Percentiles rank a stretch among this genome's conserved stretches.
Conservation (phyloP, 2,329 filamentous ascomycete genomes). For the Fusarium sp. region DNA sequence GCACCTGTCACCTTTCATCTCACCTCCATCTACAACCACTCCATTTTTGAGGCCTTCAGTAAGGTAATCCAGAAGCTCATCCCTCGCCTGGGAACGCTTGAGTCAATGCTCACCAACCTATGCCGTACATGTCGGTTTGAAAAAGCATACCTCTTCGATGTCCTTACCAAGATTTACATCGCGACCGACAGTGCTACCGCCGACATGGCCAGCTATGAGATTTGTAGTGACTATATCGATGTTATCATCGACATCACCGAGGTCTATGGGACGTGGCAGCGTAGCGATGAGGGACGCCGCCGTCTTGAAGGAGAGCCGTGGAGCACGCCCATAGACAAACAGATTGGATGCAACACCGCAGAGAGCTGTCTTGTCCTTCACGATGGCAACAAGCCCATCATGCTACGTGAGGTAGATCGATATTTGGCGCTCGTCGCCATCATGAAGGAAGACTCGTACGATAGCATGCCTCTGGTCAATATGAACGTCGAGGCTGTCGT, state of each 20-base stretch:
- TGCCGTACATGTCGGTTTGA: slow-evolving; percentile 95
- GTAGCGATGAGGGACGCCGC: slow-evolving; percentile 65
- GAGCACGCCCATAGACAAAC: slow-evolving; percentile 71
- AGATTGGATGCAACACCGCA: slow-evolving; percentile 72
- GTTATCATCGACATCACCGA: slow-evolving; percentile 97
- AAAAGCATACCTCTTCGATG: slow-evolving; percentile 98
- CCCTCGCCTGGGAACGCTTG: slow-evolving; percentile 89
- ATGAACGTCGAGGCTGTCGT: slow-evolving; percentile 89
- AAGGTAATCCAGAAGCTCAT: slow-evolving; percentile 99
- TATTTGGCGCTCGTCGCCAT: slow-evolving; percentile 86
- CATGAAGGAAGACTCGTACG: slow-evolving; percentile 86
- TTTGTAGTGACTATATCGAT: slow-evolving; percentile 98
- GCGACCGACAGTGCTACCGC: slow-evolving; percentile 93
- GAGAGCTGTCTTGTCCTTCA: slow-evolving; percentile 76
- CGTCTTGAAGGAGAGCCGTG: slow-evolving; percentile 69
- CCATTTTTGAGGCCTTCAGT: slow-evolving; percentile 97
- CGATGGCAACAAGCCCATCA: slow-evolving; percentile 71
- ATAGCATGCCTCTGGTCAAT: slow-evolving; percentile 85
- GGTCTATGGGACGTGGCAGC: slow-evolving; percentile 83
- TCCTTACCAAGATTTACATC: slow-evolving; percentile 98
- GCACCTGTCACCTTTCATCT: slow-evolving; percentile 94
- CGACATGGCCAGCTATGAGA: slow-evolving; percentile 96
- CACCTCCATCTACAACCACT: slow-evolving; percentile 98
- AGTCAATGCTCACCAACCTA: slow-evolving; percentile 92
- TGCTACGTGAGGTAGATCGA: slow-evolving; percentile 75